phyloP scores from a whole-genome alignment of 2,329 filamentous ascomycete genomes.

The Alternaria novae-zelandiae region DNA sequence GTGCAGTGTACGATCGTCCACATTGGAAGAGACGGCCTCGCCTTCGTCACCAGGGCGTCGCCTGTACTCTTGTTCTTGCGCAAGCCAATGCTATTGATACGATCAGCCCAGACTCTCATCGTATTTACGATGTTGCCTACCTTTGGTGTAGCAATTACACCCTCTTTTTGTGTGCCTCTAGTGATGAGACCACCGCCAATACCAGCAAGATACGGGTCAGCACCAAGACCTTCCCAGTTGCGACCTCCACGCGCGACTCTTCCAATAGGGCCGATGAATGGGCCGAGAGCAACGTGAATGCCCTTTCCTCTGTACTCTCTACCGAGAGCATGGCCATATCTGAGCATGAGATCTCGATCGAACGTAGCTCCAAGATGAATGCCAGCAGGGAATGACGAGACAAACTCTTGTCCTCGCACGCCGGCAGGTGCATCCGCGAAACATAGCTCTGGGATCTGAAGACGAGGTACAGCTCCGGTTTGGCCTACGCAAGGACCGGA shows the following conservation, averaged over 20 bases:
- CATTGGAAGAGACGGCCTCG: slow-evolving; percentile 66
- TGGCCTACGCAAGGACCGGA: slow-evolving; percentile 44
- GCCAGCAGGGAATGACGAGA: slow-evolving; percentile 40
- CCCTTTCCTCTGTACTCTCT: slow-evolving; percentile 75
- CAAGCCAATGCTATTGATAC: slow-evolving; percentile 42
- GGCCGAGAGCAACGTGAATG: slow-evolving; percentile 72
- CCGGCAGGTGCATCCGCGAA: slow-evolving; percentile 49
- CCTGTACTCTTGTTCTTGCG: slow-evolving; percentile 65
- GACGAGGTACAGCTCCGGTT: slow-evolving; percentile 44
- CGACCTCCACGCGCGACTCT: slow-evolving; percentile 73
- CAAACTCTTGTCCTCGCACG: slow-evolving; percentile 39
- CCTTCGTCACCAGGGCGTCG: slow-evolving; percentile 49
- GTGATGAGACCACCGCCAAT: slow-evolving; percentile 58
- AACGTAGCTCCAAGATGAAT: slow-evolving; percentile 68
- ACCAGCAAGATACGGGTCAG: slow-evolving; percentile 69
- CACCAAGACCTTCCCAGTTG: slow-evolving; percentile 76
- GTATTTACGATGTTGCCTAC: background rate
- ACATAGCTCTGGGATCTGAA: slow-evolving; percentile 48
- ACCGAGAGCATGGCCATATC: slow-evolving; percentile 71
- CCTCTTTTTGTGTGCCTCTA: slow-evolving; percentile 60
- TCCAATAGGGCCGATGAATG: slow-evolving; percentile 72
- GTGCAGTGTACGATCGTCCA: slow-evolving; percentile 69
- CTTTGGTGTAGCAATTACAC: slow-evolving; percentile 45
- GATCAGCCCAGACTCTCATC: slow-evolving; percentile 27
- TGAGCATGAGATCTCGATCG: slow-evolving; percentile 72